phyloP scores from a whole-genome alignment of 495 filamentous ascomycete genomes.

The Lasiosphaeria miniovina region DNA sequence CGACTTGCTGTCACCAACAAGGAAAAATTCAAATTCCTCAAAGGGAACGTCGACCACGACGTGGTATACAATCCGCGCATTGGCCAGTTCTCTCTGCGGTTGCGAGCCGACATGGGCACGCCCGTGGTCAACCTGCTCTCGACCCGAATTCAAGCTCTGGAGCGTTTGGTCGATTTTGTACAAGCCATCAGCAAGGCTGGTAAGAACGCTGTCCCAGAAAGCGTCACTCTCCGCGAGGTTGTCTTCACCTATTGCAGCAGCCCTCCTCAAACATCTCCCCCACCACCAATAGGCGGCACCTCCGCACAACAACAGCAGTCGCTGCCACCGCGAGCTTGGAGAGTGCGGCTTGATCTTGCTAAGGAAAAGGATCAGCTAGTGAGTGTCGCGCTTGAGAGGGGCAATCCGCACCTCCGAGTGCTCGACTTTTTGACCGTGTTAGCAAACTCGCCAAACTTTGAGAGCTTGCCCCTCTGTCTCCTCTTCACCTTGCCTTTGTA shows the following conservation, averaged over 20 bases:
- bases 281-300: not conserved
- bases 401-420: conserved; percentile 76
- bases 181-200: conserved; percentile 54
- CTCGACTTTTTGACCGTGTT: conserved; percentile 58
- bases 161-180: conserved; percentile 62
- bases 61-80: conserved; percentile 54
- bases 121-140: conserved; percentile 52
- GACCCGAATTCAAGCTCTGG: conserved; percentile 57
- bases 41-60: conserved; percentile 53
- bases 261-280: conserved; percentile 1
- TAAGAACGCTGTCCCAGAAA: conserved; percentile 49
- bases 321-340: conserved; percentile 30
- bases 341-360: conserved; percentile 36
- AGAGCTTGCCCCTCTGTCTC: conserved; percentile 36
- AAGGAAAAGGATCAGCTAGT: conserved; percentile 25
- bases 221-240: conserved; percentile 58
- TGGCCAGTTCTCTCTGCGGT: conserved; percentile 58
- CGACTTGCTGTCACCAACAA: conserved; percentile 31
- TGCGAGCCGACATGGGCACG: conserved; percentile 56
- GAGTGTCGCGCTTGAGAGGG: conserved; percentile 53
- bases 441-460: conserved; percentile 51
- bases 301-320: not conserved
- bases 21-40: conserved; percentile 45
- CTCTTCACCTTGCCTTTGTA: conserved; percentile 66
- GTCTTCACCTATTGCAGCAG: conserved; percentile 57